Evolutionary conservation across 1,139 yeast species (phyloP).

Genomic region (Yamadazyma diddensiae): DNA sequence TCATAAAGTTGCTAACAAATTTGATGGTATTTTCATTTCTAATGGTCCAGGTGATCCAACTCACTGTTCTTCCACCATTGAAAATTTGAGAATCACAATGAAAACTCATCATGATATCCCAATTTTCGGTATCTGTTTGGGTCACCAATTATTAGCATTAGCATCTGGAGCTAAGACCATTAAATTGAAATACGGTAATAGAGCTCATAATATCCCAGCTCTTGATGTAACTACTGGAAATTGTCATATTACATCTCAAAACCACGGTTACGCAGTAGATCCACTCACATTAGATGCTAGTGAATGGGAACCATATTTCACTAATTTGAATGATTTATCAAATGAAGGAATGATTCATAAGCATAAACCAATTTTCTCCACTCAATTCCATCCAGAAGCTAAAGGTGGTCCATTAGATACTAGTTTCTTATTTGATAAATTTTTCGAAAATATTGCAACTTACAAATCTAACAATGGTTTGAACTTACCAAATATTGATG

Average conservation of each 20-base stretch:
- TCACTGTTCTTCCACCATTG: slow-evolving; percentile 80
- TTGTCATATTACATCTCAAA: slow-evolving; percentile 96
- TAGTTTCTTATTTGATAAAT: slow-evolving; percentile 84
- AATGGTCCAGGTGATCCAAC: slow-evolving; percentile 99
- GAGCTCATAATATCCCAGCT: slow-evolving; percentile 98
- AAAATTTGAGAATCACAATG: slow-evolving; percentile 72
- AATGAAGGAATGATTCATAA: slow-evolving; percentile 96
- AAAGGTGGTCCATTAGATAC: slow-evolving; percentile 98
- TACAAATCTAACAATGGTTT: slow-evolving; percentile 50
- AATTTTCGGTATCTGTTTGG: slow-evolving; percentile 94
- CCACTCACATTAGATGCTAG: slow-evolving; percentile 60
- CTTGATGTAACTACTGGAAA: slow-evolving; percentile 84
- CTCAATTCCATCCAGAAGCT: slow-evolving; percentile 99
- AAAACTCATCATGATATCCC: slow-evolving; percentile 65
- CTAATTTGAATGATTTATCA: slow-evolving; percentile 90
- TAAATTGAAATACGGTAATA: slow-evolving; percentile 94
- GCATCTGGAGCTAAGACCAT: slow-evolving; percentile 93
- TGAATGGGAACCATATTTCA: slow-evolving; percentile 82
- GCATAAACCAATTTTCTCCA: slow-evolving; percentile 83
- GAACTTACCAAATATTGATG: slow-evolving; percentile 43
- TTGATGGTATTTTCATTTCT: slow-evolving; percentile 91
- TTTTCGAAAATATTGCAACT: slow-evolving; percentile 63
- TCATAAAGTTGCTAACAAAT: slow-evolving; percentile 84
- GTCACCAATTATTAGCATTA: slow-evolving; percentile 91
- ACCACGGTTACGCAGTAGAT: slow-evolving; percentile 98